These are phyloP conservation scores for Nigrospora osmanthi DNA, from an alignment of 2,329 filamentous ascomycete genomes.

Conservation along the genomic window DNA sequence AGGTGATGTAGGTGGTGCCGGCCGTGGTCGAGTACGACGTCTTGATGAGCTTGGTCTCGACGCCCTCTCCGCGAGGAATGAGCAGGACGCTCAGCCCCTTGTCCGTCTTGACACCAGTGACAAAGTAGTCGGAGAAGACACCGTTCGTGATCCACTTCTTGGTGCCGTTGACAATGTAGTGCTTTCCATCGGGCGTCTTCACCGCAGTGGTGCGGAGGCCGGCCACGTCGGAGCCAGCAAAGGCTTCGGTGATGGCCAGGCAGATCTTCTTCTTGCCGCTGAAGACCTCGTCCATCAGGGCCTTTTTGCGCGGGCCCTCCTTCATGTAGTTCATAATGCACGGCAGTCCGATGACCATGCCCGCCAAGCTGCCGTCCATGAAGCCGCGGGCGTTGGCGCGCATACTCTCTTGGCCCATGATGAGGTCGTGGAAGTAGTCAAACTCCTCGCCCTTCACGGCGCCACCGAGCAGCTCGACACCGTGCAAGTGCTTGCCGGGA, in stretches of 20 bases:
- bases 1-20: slow-evolving; percentile 72
- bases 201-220: slow-evolving; percentile 70
- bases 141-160: slow-evolving; percentile 70
- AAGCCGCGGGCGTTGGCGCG: slow-evolving; percentile 70
- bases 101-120: slow-evolving; percentile 69
- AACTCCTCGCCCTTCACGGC: slow-evolving; percentile 72
- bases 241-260: slow-evolving; percentile 81
- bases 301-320: slow-evolving; percentile 57
- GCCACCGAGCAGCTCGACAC: slow-evolving; percentile 59
- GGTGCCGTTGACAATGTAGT: slow-evolving; percentile 57
- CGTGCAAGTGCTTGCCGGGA: slow-evolving; percentile 74
- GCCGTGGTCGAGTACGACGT: slow-evolving; percentile 74
- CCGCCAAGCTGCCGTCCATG: slow-evolving; percentile 79
- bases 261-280: slow-evolving; percentile 82
- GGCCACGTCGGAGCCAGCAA: slow-evolving; percentile 77
- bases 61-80: slow-evolving; percentile 64
- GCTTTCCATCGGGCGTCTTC: slow-evolving; percentile 67
- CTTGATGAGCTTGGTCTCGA: slow-evolving; percentile 73
- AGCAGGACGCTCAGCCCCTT: slow-evolving; percentile 74
- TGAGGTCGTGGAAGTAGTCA: slow-evolving; percentile 80
- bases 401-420: slow-evolving; percentile 65
- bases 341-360: slow-evolving; percentile 76
- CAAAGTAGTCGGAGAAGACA: slow-evolving; percentile 75
- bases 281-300: slow-evolving; percentile 64
- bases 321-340: slow-evolving; percentile 74